Percentiles rank a stretch among this genome's conserved stretches.
Conservation (phyloP, 306 rosid genomes). For the Begonia loranthoides region DNA sequence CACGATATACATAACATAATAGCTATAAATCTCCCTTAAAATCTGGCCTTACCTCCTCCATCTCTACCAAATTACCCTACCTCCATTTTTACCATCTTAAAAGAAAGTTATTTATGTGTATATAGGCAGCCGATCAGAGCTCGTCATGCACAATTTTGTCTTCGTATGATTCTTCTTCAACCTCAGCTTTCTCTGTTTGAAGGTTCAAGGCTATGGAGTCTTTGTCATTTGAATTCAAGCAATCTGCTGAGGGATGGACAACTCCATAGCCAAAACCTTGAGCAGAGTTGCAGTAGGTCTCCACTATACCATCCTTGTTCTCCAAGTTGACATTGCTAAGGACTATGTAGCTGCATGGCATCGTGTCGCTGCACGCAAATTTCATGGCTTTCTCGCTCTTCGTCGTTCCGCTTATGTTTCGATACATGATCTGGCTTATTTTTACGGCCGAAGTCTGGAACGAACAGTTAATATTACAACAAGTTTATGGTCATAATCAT, state of each 20-base stretch:
- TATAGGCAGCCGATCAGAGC: neutral
- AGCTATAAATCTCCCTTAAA: too few relatives aligned
- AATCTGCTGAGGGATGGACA: slow-evolving; percentile 91
- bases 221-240: slow-evolving; percentile 57
- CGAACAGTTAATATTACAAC: neutral
- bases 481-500: too few relatives aligned
- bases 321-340: slow-evolving; percentile 73
- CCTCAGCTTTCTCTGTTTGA: too few relatives aligned
- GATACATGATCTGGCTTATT: slow-evolving; percentile 61
- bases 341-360: slow-evolving; percentile 68
- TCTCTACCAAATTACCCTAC: neutral
- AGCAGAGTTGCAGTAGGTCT: slow-evolving; percentile 87
- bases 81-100: neutral
- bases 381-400: slow-evolving; percentile 73
- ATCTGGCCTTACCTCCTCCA: neutral
- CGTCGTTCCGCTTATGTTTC: slow-evolving; percentile 70
- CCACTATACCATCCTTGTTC: slow-evolving; percentile 72
- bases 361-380: slow-evolving; percentile 79
- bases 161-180: neutral
- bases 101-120: neutral
- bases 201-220: neutral
- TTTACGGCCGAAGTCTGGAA: slow-evolving; percentile 65
- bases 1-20: too few relatives aligned
- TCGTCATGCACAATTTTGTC: neutral
- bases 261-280: slow-evolving; percentile 68